Evolutionary conservation across 1,284 basidiomycete species (phyloP), one percentile per base, ranked within the genome.

Genomic region (Rhodotorula sp.): DNA sequence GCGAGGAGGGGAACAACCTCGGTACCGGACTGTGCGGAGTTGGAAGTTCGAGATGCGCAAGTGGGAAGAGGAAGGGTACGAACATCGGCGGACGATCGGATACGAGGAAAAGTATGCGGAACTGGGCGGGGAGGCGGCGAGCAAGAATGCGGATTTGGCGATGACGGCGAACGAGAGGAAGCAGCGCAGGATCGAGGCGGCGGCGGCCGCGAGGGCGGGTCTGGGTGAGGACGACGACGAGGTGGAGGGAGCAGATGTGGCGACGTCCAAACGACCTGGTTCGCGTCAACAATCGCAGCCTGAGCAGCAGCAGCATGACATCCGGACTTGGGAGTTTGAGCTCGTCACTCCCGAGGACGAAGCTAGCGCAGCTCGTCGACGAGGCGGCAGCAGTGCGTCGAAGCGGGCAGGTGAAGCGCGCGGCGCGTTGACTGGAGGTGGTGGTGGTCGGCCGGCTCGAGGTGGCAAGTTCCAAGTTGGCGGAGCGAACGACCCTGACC

Each of bases 81-180:
- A 89, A 74, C 95, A 98, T 81, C 84, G 91, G 18, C 89, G 95
- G 85, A 97, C 95, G 1, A 90, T 95, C 75, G 94, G 94, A 1
- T 84, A 80, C 77, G 82, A 83, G 64, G 82, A 82, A 20, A 24
- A 26, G 51, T 53, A n/a, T 26, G 62, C 59, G 59, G 7, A 63
- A 53, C 37, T 57, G 59, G 44, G 63, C n/a, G 54, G 42, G 22
- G 37, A 42, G 37, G 37, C 10, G 37, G 37, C 37, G 37, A 42
- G 37, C 14, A 42, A 24, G 48, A 75, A 75, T 45, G 65, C 73
- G 20, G 74, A 73, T 44, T 45, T 75, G 18, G 24, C 29, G 15
- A 26, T 73, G 22, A 71, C 57, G 1, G 68, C 64, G 6, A 68
- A 56, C 51, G 72, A 76, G 60, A 49, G 75, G 51, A 30, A 56